Evolutionary conservation across 78 protist species (phyloP).

Genomic region (Dictyostelium intermedium): DNA sequence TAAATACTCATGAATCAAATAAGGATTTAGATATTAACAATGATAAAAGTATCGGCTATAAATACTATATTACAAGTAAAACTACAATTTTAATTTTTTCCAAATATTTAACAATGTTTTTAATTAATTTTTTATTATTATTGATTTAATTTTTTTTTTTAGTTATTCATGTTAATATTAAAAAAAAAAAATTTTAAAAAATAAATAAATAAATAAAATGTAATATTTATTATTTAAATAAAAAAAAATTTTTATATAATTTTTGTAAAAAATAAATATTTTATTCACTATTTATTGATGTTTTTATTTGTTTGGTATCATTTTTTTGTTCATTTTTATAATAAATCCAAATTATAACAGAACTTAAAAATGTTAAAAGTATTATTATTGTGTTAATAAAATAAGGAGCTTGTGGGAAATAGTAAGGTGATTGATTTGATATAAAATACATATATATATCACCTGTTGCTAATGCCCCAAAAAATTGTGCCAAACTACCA

Average conservation of each 20-base stretch:
- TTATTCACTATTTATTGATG: neutral
- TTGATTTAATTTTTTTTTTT: neutral
- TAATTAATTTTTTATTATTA: neutral
- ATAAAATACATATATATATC: neutral
- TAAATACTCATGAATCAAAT: neutral
- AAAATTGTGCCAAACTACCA: neutral
- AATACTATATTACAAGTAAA: neutral
- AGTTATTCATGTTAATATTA: neutral
- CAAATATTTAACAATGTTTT: neutral
- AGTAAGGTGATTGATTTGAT: neutral
- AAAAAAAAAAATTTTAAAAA: neutral
- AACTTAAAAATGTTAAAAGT: conserved; percentile 1
- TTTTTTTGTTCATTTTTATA: neutral
- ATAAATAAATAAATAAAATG: neutral
- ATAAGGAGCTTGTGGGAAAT: neutral
- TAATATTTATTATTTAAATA: neutral
- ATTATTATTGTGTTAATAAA: neutral
- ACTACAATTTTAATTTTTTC: neutral
- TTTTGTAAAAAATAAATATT: no score
- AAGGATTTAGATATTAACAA: neutral
- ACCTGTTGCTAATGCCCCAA: neutral
- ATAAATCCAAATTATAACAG: neutral
- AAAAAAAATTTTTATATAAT: no score
- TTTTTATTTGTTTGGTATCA: neutral
- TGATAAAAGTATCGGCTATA: neutral